phyloP scores from a whole-genome alignment of 495 filamentous ascomycete species.

The Pyrenula aspistea region DNA sequence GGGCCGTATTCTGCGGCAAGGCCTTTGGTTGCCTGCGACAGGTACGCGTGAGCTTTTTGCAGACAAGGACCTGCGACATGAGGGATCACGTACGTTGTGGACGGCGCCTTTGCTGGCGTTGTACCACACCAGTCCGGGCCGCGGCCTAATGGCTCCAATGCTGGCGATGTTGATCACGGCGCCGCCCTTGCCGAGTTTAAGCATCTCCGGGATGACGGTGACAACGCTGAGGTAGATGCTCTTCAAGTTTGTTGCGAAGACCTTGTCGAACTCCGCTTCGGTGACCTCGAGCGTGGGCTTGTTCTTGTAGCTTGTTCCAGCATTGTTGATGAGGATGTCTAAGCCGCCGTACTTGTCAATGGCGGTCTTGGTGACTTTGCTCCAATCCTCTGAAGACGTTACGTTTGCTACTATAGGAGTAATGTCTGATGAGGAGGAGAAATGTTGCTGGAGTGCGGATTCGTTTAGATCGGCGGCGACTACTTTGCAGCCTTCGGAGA shows the following conservation, averaged over 20 bases:
- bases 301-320: conserved; percentile 8
- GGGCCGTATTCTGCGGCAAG: conserved; percentile 58
- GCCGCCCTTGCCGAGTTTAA: conserved; percentile 45
- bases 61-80: neutral
- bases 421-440: conserved; percentile 3
- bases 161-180: conserved; percentile 56
- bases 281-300: conserved; percentile 49
- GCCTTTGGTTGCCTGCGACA: conserved; percentile 40
- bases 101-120: conserved; percentile 58
- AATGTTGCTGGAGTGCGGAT: conserved; percentile 6
- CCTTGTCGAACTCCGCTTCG: conserved; percentile 52
- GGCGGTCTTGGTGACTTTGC: conserved; percentile 12
- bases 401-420: conserved; percentile 17
- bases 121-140: conserved; percentile 60
- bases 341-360: conserved; percentile 17
- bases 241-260: conserved; percentile 56
- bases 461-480: conserved; percentile 47
- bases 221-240: conserved; percentile 44
- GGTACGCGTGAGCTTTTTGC: neutral
- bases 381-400: conserved; percentile 12
- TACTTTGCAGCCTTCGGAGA: conserved; percentile 44
- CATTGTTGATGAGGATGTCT: conserved; percentile 29
- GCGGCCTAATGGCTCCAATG: conserved; percentile 48
- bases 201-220: conserved; percentile 38
- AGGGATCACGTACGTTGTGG: conserved; percentile 33